These are phyloP conservation scores for Rhynchosporium secalis DNA, from an alignment of 2,329 filamentous ascomycete genomes.

Conservation along the genomic window DNA sequence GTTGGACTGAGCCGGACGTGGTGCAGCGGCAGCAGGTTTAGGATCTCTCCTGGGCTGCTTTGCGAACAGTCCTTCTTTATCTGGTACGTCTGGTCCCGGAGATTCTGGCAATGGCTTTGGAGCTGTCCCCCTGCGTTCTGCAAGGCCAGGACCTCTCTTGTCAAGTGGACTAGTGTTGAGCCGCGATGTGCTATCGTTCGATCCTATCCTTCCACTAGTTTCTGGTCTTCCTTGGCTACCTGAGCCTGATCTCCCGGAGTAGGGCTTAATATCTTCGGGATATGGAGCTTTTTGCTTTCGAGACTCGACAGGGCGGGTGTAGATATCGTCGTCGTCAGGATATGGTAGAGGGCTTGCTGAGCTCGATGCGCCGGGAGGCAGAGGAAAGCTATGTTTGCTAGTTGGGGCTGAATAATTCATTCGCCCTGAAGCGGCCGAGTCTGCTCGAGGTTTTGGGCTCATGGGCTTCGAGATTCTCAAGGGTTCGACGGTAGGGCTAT, in stretches of 20 bases:
- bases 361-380: slow-evolving; percentile 69
- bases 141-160: slow-evolving; percentile 64
- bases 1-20: slow-evolving; percentile 29
- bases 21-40: slow-evolving; percentile 32
- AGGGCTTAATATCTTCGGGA: slow-evolving; percentile 37
- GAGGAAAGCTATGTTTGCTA: slow-evolving; percentile 59
- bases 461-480: slow-evolving; percentile 81
- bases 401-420: slow-evolving; percentile 52
- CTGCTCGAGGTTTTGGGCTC: slow-evolving; percentile 55
- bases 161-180: slow-evolving; percentile 47
- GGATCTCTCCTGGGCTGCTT: slow-evolving; percentile 49
- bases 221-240: slow-evolving; percentile 27
- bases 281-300: slow-evolving; percentile 40
- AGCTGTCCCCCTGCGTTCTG: slow-evolving; percentile 78
- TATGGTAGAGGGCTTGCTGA: slow-evolving; percentile 69
- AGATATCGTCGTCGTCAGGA: slow-evolving; percentile 64
- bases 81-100: slow-evolving; percentile 70
- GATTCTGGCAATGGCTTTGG: slow-evolving; percentile 84
- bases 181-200: slow-evolving; percentile 40
- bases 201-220: slow-evolving; percentile 27
- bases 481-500: slow-evolving; percentile 80
- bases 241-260: slow-evolving; percentile 29
- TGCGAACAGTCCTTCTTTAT: slow-evolving; percentile 79
- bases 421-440: slow-evolving; percentile 39
- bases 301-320: slow-evolving; percentile 40